Conservation (phyloP, 805 yeast species). For the Suhomyces tanzawaensis region DNA sequence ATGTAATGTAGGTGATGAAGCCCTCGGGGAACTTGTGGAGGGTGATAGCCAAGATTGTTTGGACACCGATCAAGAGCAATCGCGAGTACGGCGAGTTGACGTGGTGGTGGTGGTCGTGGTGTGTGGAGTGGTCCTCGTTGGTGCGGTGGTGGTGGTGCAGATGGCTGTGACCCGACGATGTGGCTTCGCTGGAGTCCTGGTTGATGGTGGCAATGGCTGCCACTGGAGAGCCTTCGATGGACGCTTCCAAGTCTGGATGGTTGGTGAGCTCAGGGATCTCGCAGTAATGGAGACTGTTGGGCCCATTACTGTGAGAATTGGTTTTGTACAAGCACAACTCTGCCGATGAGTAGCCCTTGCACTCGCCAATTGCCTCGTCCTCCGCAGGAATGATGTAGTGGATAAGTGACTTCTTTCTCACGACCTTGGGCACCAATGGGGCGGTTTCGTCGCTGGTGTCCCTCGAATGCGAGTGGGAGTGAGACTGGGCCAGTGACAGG, state of each 20-base stretch:
- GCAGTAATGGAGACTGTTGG: slow-evolving; percentile 33
- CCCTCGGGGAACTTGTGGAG: slow-evolving; percentile 96
- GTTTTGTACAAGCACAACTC: slow-evolving; percentile 26
- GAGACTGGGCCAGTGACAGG: neutral
- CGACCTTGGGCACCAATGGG: slow-evolving; percentile 2
- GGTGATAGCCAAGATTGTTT: slow-evolving; percentile 83
- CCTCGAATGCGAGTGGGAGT: slow-evolving; percentile 12
- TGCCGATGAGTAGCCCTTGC: slow-evolving; percentile 48
- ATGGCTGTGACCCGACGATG: neutral
- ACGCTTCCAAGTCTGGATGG: slow-evolving; percentile 2
- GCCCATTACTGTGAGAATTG: slow-evolving; percentile 8
- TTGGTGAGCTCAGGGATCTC: slow-evolving; percentile 34
- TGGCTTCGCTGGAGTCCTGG: too few relatives aligned
- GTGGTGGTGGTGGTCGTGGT: slow-evolving; percentile 72
- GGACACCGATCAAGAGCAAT: slow-evolving; percentile 82
- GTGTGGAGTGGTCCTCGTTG: slow-evolving; percentile 23
- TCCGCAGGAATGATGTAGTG: slow-evolving; percentile 24
- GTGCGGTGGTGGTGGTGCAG: slow-evolving; percentile 6
- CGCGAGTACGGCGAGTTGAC: slow-evolving; percentile 73
- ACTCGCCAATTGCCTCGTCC: slow-evolving; percentile 38
- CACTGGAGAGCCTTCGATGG: neutral
- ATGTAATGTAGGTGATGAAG: slow-evolving; percentile 78
- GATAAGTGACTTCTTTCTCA: slow-evolving; percentile 21
- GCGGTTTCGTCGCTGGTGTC: slow-evolving; percentile 2
- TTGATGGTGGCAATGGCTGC: too few relatives aligned